These are phyloP conservation scores for Triticum timopheevii DNA, from an alignment of 176 grass and related monocot species.

Conservation along the genomic window DNA sequence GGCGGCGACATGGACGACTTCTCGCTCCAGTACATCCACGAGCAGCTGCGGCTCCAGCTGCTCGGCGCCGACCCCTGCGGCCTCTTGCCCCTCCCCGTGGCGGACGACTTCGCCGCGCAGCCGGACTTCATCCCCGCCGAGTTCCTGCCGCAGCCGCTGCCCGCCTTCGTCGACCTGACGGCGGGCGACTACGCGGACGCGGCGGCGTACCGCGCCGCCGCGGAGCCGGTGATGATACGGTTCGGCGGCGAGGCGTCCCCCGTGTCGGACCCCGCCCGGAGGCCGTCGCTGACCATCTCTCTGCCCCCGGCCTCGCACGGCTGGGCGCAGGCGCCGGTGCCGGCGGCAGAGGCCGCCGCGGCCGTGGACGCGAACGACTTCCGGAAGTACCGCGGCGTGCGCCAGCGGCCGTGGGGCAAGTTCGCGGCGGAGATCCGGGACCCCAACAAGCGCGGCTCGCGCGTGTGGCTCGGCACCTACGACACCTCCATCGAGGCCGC, in stretches of 20 bases:
- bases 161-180: conserved; percentile 30
- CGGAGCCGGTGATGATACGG: conserved; percentile 45
- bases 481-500: conserved; percentile 82
- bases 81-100: neutral
- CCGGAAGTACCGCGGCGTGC: conserved; percentile 81
- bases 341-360: neutral
- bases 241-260: conserved; percentile 44
- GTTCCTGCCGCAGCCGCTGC: neutral
- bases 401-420: conserved; percentile 88
- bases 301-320: conserved; percentile 37
- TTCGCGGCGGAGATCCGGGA: conserved; percentile 95
- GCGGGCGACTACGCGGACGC: conserved; percentile 15
- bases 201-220: conserved; percentile 23
- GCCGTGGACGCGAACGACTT: conserved; percentile 29
- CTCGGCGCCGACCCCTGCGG: conserved; percentile 31
- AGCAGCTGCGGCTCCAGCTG: conserved; percentile 38
- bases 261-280: conserved; percentile 29
- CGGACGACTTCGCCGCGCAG: neutral
- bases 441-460: conserved; percentile 63
- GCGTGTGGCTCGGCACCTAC: conserved; percentile 95
- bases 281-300: conserved; percentile 14
- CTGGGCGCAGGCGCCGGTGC: conserved; percentile 2
- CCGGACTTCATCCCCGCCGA: conserved; percentile 22
- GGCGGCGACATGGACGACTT: conserved; percentile 39
- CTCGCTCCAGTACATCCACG: conserved; percentile 44